Conservation (phyloP, 2,329 filamentous ascomycete genomes). For the Epichloe hybrida region DNA sequence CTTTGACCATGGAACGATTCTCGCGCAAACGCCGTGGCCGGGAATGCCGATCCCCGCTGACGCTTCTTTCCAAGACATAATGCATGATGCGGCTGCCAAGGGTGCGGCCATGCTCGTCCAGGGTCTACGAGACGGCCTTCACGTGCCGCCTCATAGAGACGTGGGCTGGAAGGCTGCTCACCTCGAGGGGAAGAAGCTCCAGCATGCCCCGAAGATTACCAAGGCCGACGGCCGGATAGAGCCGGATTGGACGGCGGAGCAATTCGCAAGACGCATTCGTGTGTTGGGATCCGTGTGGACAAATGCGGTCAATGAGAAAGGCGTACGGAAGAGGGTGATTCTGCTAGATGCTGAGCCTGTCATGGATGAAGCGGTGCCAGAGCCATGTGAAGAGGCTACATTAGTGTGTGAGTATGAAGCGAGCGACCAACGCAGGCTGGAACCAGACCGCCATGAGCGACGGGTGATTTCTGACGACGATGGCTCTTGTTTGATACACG, state of each 20-base stretch:
- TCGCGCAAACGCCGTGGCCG: constrained; percentile 53
- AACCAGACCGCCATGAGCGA: not conserved
- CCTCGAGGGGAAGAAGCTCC: constrained; percentile 10
- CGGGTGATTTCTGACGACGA: constrained; percentile 5
- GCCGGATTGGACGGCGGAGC: constrained; percentile 33
- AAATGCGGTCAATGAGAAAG: constrained; percentile 14
- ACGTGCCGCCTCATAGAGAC: constrained; percentile 46
- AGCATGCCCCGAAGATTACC: constrained; percentile 60
- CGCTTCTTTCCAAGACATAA: constrained; percentile 29
- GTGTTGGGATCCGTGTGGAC: constrained; percentile 59
- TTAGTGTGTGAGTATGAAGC: constrained; percentile 10
- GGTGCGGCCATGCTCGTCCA: constrained; percentile 60
- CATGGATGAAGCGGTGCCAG: constrained; percentile 1
- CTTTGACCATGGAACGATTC: constrained; percentile 69
- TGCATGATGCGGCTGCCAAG: constrained; percentile 40
- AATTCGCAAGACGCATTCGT: constrained; percentile 40
- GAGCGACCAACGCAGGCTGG: not conserved
- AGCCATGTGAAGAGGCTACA: not conserved
- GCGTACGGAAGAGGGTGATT: constrained; percentile 23
- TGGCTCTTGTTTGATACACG: not conserved
- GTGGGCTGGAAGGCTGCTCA: constrained; percentile 12
- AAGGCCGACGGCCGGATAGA: constrained; percentile 49
- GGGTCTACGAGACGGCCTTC: constrained; percentile 47
- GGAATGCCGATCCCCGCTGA: constrained; percentile 36
- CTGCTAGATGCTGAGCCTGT: constrained; percentile 21